These are phyloP conservation scores for Cnidoscolus chayamansa DNA, from an alignment of 441 rosid genomes.

Conservation along the genomic window DNA sequence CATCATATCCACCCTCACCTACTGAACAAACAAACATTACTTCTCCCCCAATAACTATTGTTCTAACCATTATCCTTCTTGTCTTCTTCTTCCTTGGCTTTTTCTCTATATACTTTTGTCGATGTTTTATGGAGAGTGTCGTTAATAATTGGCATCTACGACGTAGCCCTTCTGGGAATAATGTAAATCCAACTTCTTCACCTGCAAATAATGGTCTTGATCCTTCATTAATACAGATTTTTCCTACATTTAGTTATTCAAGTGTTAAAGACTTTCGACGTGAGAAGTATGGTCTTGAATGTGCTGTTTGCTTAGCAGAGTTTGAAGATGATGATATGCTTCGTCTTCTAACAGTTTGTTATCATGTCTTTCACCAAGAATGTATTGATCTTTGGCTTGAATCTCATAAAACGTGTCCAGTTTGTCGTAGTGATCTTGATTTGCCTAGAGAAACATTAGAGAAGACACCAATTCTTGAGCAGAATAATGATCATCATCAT, in stretches of 20 bases:
- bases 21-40: conserved; percentile 18
- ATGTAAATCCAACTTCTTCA: conserved; percentile 13
- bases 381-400: conserved; percentile 86
- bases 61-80: conserved; percentile 51
- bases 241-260: conserved; percentile 62
- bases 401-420: conserved; percentile 77
- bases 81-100: conserved; percentile 58
- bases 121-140: conserved; percentile 46
- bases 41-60: conserved; percentile 44
- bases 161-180: conserved; percentile 32
- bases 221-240: conserved; percentile 48
- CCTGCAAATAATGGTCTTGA: conserved; percentile 51
- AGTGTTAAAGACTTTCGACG: conserved; percentile 53
- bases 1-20: conserved; percentile 13
- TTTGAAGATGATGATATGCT: conserved; percentile 57
- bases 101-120: conserved; percentile 55
- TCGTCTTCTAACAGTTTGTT: conserved; percentile 63
- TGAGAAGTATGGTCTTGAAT: conserved; percentile 64
- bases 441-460: conserved; percentile 38
- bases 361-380: conserved; percentile 76
- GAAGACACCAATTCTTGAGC: conserved; percentile 30
- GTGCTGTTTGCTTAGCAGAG: conserved; percentile 77
- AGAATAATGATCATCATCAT: conserved; percentile 11
- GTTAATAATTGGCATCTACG: conserved; percentile 38
- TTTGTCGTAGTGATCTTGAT: conserved; percentile 72